phyloP scores from a whole-genome alignment of 257 asterid species.

The Dorcoceras hygrometricum region DNA sequence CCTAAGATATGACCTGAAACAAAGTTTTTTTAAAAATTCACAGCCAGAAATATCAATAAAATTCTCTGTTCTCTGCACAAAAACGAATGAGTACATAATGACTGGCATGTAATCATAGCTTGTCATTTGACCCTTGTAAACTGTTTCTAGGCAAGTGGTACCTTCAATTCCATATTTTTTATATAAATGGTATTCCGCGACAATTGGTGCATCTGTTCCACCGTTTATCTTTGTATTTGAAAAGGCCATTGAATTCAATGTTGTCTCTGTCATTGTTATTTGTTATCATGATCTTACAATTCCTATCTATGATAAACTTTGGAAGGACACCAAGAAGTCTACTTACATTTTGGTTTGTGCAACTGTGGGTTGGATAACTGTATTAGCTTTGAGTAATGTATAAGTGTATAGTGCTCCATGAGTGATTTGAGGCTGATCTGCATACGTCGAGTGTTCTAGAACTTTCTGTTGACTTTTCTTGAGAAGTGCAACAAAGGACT shows the following conservation, averaged over 20 bases:
- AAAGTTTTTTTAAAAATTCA: background rate
- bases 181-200: background rate
- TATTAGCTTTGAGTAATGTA: too few relatives aligned
- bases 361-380: too few relatives aligned
- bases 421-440: background rate
- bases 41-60: background rate
- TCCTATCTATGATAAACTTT: background rate
- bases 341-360: too few relatives aligned
- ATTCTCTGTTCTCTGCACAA: background rate
- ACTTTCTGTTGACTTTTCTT: background rate
- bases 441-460: background rate
- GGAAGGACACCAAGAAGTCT: too few relatives aligned
- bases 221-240: background rate
- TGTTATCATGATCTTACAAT: constrained; percentile 16
- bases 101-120: background rate
- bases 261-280: background rate
- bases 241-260: background rate
- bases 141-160: too few relatives aligned
- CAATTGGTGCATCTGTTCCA: constrained; percentile 6
- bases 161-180: background rate
- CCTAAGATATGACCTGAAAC: background rate
- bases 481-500: background rate
- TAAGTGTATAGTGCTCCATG: background rate
- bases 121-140: background rate
- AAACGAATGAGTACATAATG: background rate